These are phyloP conservation scores for Biscogniauxia sp. DNA, from an alignment of 2,329 filamentous ascomycete species.

Conservation along the genomic window DNA sequence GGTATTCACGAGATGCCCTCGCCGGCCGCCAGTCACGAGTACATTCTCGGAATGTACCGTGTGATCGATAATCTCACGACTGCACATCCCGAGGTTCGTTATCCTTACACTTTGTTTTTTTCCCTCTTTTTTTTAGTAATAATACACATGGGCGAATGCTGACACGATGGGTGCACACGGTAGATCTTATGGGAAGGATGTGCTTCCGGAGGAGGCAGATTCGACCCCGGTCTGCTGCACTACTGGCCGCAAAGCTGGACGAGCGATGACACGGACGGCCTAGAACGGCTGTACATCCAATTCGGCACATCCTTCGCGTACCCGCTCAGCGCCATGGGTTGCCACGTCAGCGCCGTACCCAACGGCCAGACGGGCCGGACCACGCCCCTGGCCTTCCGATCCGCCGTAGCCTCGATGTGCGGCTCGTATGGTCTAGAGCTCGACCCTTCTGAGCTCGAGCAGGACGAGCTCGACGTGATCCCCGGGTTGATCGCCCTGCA, in stretches of 20 bases:
- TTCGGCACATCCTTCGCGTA: constrained; percentile 63
- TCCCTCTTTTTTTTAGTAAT: neutral
- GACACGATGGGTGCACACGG: neutral
- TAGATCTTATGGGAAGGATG: constrained; percentile 65
- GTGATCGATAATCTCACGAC: constrained; percentile 60
- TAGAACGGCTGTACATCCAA: constrained; percentile 60
- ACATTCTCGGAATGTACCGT: constrained; percentile 63
- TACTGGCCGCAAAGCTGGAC: constrained; percentile 68
- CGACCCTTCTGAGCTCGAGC: constrained; percentile 50
- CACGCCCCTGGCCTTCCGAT: constrained; percentile 57
- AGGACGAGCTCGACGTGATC: constrained; percentile 51
- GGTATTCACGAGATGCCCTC: constrained; percentile 59
- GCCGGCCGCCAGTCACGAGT: constrained; percentile 53
- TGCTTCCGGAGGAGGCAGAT: constrained; percentile 62
- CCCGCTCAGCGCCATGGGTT: constrained; percentile 61
- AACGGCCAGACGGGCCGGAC: constrained; percentile 56
- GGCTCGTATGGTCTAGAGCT: constrained; percentile 66
- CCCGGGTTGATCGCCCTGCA: constrained; percentile 53
- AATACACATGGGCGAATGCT: neutral
- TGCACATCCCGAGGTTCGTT: constrained; percentile 48
- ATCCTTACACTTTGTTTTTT: neutral
- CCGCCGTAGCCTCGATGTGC: constrained; percentile 67
- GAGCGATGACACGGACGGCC: constrained; percentile 62
- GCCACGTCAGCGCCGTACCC: constrained; percentile 61
- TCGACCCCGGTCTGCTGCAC: constrained; percentile 61